These are phyloP conservation scores for Teratosphaeria gauchensis DNA, from an alignment of 2,329 filamentous ascomycete genomes.

Conservation along the genomic window DNA sequence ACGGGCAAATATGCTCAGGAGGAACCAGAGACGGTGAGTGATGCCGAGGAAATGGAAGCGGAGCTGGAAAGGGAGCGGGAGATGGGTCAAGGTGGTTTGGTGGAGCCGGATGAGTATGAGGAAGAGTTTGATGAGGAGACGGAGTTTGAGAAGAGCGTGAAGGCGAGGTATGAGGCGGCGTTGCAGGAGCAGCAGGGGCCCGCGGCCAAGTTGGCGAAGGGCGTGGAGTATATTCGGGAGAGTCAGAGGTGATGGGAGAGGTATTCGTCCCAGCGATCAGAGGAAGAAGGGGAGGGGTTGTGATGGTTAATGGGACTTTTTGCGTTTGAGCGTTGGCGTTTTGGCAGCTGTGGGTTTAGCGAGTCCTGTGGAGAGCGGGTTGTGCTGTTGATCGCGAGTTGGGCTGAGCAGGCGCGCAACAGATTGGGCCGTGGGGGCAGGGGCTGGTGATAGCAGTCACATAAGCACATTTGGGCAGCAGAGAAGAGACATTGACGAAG, in stretches of 20 bases:
- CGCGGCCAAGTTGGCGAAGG: slow-evolving; percentile 2
- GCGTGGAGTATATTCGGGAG: slow-evolving; percentile 7
- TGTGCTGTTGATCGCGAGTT: too few relatives aligned
- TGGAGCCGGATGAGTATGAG: slow-evolving; percentile 38
- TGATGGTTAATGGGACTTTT: too few relatives aligned
- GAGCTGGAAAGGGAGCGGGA: slow-evolving; percentile 43
- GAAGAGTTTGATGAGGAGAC: slow-evolving; percentile 47
- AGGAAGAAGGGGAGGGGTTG: too few relatives aligned
- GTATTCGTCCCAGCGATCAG: too few relatives aligned
- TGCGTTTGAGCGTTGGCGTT: too few relatives aligned
- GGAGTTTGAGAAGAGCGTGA: slow-evolving; percentile 57
- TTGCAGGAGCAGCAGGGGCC: slow-evolving; percentile 40
- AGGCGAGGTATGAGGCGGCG: slow-evolving; percentile 67
- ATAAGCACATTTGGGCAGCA: too few relatives aligned
- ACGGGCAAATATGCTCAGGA: slow-evolving; percentile 27
- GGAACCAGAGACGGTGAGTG: slow-evolving; percentile 42
- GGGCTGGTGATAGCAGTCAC: too few relatives aligned
- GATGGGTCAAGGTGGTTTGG: slow-evolving; percentile 25
- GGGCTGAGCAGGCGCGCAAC: too few relatives aligned
- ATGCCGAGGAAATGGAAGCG: slow-evolving; percentile 42
- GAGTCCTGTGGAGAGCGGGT: too few relatives aligned
- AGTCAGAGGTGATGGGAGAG: slow-evolving; percentile 11
- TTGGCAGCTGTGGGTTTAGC: too few relatives aligned
- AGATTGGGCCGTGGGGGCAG: too few relatives aligned
- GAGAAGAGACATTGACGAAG: too few relatives aligned